Percentiles rank a stretch among this genome's conserved stretches.
Conservation (phyloP, 1,284 basidiomycete genomes). For the Cryptococcus sp. region DNA sequence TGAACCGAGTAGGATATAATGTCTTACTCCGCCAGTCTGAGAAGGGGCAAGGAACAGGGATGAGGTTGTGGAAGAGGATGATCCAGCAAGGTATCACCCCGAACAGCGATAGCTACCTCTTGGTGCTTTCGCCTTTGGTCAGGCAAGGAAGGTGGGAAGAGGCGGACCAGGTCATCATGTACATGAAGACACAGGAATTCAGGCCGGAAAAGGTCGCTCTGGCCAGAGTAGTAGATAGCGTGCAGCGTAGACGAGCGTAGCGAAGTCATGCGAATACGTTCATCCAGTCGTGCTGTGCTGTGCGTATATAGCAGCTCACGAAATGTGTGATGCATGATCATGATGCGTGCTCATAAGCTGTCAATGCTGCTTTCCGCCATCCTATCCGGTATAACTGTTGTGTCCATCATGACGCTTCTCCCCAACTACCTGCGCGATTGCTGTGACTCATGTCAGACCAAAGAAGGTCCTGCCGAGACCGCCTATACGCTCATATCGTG, state of each 20-base stretch:
- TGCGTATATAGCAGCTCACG: neutral
- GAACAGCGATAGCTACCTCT: conserved; percentile 69
- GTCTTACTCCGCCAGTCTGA: conserved; percentile 68
- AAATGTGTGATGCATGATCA: conserved; percentile 1
- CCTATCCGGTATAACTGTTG: neutral
- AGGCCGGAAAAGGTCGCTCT: conserved; percentile 53
- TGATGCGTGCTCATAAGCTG: too few species aligned
- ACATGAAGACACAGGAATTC: conserved; percentile 59
- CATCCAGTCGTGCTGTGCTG: too few species aligned
- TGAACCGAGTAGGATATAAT: conserved; percentile 70
- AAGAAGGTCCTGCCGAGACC: conserved; percentile 25
- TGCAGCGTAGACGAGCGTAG: conserved; percentile 42
- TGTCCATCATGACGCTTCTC: neutral
- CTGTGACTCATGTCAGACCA: conserved; percentile 19
- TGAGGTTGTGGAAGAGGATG: conserved; percentile 69
- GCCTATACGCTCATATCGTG: conserved; percentile 29
- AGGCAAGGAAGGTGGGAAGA: conserved; percentile 61
- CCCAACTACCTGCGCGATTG: neutral
- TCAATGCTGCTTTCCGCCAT: neutral
- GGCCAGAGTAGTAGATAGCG: conserved; percentile 49
- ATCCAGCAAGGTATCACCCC: conserved; percentile 57
- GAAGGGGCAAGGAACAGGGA: conserved; percentile 38
- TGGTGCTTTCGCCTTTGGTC: conserved; percentile 66
- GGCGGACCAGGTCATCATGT: conserved; percentile 63
- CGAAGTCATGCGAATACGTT: too few species aligned